These are phyloP conservation scores for Toxoplasma gondii DNA, from an alignment of 169 alveolate genomes.

Conservation along the genomic window DNA sequence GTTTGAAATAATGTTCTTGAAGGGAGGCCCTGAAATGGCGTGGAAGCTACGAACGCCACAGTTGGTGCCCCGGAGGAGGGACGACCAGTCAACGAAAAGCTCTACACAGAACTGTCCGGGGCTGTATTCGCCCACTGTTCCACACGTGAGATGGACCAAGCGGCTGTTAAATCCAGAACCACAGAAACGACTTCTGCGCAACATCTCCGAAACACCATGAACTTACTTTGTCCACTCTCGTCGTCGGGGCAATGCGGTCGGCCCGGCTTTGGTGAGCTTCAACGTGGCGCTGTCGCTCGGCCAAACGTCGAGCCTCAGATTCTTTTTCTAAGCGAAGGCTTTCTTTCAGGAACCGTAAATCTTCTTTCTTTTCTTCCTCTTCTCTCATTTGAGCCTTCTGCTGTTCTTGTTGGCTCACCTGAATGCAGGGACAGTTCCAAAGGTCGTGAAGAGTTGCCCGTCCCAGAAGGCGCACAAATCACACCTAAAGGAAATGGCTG, in stretches of 20 bases:
- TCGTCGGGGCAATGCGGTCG: constrained; percentile 41
- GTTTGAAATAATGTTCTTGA: too few relatives aligned
- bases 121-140: too few relatives aligned
- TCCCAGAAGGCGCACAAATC: too few relatives aligned
- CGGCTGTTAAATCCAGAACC: too few relatives aligned
- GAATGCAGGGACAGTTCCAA: not conserved
- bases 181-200: too few relatives aligned
- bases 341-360: not conserved
- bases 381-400: constrained; percentile 12
- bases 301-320: constrained; percentile 1
- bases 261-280: constrained; percentile 42
- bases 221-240: not conserved
- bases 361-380: constrained; percentile 28
- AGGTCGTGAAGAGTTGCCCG: not conserved
- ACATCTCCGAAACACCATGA: not conserved
- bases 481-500: too few relatives aligned
- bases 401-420: constrained; percentile 33
- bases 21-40: too few relatives aligned
- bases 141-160: too few relatives aligned
- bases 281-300: constrained; percentile 8
- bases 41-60: too few relatives aligned
- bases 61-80: too few relatives aligned
- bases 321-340: constrained; percentile 9
- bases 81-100: too few relatives aligned
- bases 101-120: too few relatives aligned